Conservation (phyloP, 768 basidiomycete species). For the Suillus tomentosus region DNA sequence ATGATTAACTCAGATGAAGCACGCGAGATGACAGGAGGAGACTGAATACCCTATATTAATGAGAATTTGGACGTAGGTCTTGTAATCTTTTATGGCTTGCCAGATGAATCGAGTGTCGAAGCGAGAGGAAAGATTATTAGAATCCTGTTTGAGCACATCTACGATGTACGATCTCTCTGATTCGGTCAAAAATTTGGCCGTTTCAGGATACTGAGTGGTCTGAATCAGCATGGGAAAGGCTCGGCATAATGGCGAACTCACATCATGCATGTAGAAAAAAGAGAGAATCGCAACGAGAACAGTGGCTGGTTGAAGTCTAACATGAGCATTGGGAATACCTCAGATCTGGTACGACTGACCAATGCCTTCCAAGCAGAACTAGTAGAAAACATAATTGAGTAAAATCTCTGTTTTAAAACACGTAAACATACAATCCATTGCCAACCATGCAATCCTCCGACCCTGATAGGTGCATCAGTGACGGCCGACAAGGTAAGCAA, state of each 20-base stretch:
- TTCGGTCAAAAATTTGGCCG: conserved; percentile 54
- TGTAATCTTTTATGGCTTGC: conserved; percentile 51
- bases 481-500: conserved; percentile 21
- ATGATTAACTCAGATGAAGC: neutral
- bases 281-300: conserved; percentile 19
- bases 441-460: conserved; percentile 37
- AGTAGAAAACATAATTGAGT: neutral
- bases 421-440: conserved; percentile 37
- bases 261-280: conserved; percentile 60
- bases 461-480: neutral
- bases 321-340: neutral
- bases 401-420: neutral
- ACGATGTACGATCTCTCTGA: conserved; percentile 43
- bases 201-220: conserved; percentile 51
- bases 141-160: conserved; percentile 46
- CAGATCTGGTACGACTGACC: conserved; percentile 15
- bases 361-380: conserved; percentile 37
- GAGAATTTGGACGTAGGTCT: conserved; percentile 34
- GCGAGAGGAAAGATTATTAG: conserved; percentile 45
- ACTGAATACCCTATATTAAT: conserved; percentile 44
- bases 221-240: neutral
- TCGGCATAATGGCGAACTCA: conserved; percentile 23
- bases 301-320: conserved; percentile 23
- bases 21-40: conserved; percentile 7
- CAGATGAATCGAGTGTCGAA: conserved; percentile 46